Evolutionary conservation across 306 rosid species (phyloP).

Genomic region (Quercus wislizeni): DNA sequence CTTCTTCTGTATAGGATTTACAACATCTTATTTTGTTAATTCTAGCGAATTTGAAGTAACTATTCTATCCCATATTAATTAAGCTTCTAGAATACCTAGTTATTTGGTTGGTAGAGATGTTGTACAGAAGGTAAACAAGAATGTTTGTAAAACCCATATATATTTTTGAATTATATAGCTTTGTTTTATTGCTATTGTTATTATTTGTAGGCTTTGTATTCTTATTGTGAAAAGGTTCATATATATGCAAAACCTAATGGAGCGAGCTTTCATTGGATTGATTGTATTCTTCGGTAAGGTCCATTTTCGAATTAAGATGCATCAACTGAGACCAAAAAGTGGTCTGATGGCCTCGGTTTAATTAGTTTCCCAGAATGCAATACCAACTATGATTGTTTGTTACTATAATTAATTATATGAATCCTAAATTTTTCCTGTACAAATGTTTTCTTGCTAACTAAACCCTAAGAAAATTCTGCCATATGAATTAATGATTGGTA

Average conservation of each 20-base stretch:
- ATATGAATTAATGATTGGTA: not conserved
- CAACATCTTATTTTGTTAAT: not conserved
- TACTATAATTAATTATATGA: not conserved
- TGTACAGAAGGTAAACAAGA: constrained; percentile 57
- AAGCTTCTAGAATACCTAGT: constrained; percentile 29
- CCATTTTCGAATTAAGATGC: not conserved
- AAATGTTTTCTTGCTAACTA: constrained; percentile 4
- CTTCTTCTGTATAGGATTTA: constrained; percentile 12
- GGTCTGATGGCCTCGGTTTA: not conserved
- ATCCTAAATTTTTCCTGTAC: not conserved
- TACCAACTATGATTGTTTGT: not conserved
- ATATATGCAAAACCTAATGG: not conserved
- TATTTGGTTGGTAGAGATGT: constrained; percentile 31
- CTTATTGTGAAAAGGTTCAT: not conserved
- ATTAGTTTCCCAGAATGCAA: not conserved
- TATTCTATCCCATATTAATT: constrained; percentile 10
- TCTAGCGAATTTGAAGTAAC: constrained; percentile 22
- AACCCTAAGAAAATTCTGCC: not conserved
- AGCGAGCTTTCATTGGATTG: not conserved
- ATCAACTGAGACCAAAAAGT: not conserved
- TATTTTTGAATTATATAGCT: constrained; percentile 2
- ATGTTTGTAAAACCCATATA: constrained; percentile 7
- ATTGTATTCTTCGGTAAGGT: not conserved
- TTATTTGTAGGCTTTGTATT: not conserved
- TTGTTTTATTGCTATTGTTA: not conserved